A percentile compares a stretch with the other conserved stretches of the same genome.
These are phyloP conservation scores for Mycena maculata DNA, from an alignment of 768 basidiomycete genomes.

Conservation along the genomic window DNA sequence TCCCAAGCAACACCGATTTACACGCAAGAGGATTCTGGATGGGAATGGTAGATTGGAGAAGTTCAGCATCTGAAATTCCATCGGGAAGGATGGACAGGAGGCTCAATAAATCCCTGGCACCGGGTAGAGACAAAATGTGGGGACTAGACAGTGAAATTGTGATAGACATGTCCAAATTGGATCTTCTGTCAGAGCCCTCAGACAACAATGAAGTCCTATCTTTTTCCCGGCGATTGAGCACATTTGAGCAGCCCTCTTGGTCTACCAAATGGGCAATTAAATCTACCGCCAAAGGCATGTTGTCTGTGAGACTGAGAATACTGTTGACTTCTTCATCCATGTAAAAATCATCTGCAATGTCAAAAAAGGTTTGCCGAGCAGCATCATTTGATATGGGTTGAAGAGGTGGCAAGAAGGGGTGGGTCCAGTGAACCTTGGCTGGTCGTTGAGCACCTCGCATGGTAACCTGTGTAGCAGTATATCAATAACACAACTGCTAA, in stretches of 20 bases:
- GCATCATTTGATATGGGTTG: not conserved
- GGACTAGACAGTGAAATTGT: slow-evolving; percentile 7
- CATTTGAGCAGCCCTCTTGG: not conserved
- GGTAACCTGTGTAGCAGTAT: no score
- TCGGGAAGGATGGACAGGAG: slow-evolving; percentile 17
- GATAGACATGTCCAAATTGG: slow-evolving; percentile 14
- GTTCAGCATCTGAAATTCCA: slow-evolving; percentile 6
- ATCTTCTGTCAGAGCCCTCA: not conserved
- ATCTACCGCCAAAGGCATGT: slow-evolving; percentile 6
- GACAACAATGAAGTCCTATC: slow-evolving; percentile 9
- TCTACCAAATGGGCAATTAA: slow-evolving; percentile 4
- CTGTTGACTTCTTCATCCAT: no score
- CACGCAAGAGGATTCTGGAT: not conserved
- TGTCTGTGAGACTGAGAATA: not conserved
- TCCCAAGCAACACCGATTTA: no score
- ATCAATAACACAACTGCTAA: no score
- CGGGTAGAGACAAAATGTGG: not conserved
- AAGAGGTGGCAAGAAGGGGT: no score
- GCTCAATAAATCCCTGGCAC: not conserved
- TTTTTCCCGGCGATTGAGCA: not conserved
- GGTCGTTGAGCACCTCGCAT: no score
- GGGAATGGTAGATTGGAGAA: not conserved
- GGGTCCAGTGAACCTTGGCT: no score
- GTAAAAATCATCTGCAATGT: no score
- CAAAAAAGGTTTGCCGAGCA: no score